Evolutionary conservation across 2,329 filamentous ascomycete species (phyloP), one percentile per base, ranked within the genome.

Genomic region (Pseudogymnoascus sp.): DNA sequence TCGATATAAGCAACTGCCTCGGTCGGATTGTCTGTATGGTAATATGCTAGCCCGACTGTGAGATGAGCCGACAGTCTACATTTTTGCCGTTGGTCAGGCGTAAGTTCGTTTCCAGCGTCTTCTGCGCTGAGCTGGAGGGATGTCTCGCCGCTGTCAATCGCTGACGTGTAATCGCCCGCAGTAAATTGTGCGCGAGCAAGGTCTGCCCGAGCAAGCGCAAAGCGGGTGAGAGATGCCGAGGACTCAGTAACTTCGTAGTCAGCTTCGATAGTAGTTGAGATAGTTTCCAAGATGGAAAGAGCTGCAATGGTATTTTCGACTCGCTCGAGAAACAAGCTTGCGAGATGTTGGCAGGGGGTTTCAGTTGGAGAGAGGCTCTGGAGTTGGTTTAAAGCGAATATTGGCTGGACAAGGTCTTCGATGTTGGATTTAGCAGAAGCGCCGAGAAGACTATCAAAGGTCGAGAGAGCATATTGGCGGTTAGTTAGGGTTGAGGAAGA

Each of bases 241-340:
- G 91, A 93, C 74, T 97, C 93, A 0, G 89, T 89, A 5, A 84
- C 81, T 75, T 97, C 93, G 71, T 93, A 99, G 63, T 93, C 87
- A 6, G 85, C 81, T 76, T 97, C 93, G 5, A 93, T 82, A 0
- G 77, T 79, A 4, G 81, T 78, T 69, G 90, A 93, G 7, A 96
- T 83, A 21, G 80, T 76, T 61, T 85, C 83, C 0, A 97, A 78
- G 1, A 80, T 83, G 26, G 78, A 73, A 29, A 89, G 85, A 1
- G 91, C 87, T 29, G 82, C 82, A 1, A 76, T 72, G 66, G 84
- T 82, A 69, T 96, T 88, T 16, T 86, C 82, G 2, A 89, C 87
- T 10, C 95, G 86, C 74, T 99, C 95, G 56, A 91, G 82, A 72
- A 96, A 88, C 2, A 97, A 79, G 0, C 91, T 87, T 1, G 86